Evolutionary conservation across 805 yeast genomes (phyloP), one percentile per base, ranked within the genome.

Genomic region (Lipomyces oligophaga): DNA sequence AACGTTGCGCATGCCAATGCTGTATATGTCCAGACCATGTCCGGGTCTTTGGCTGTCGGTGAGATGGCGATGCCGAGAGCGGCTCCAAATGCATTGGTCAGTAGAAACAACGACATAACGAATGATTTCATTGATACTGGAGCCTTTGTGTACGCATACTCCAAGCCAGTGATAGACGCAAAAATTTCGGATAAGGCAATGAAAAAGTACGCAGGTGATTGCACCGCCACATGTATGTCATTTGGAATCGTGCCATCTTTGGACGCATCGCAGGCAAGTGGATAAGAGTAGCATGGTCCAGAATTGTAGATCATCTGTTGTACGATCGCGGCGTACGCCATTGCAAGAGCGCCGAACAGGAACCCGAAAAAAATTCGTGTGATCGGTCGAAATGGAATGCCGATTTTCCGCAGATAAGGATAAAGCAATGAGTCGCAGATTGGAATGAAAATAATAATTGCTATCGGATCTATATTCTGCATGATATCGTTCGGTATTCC

Each of bases 71-170:
- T 79, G 59, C 89, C 87, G 38, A 83, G 60, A 18, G 88, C 87
- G 21, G 90, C 75, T 48, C 93, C 88, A 41, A 81, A 59, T n/a
- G 94, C 93, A 56, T 73, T 80, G 34, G 84, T 82, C 47, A 84
- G 67, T 60, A 85, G 71, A 71, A 80, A 83, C 41, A 79, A 53
- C 5, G 71, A 58, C 80, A 79, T 78, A 59, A 79, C 74, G 61
- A 79, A 75, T 13, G 83, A 75, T 64, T 78, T 78, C 84, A 79
- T 79, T 40, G 75, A 67, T 6, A 73, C 74, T 34, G 93, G 93
- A 4, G 93, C 90, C 69, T 84, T 81, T 22, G 88, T 79, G 68
- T 82, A 85, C 16, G 94, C 94, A 62, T 82, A 83, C 68, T 85
- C 93, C 58, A 82, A 75, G 58, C 90, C 93, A 19, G 93, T 83